Base-by-base conservation (phyloP, 2,329 filamentous ascomycete genomes). In the Cladophialophora bantiana region DNA sequence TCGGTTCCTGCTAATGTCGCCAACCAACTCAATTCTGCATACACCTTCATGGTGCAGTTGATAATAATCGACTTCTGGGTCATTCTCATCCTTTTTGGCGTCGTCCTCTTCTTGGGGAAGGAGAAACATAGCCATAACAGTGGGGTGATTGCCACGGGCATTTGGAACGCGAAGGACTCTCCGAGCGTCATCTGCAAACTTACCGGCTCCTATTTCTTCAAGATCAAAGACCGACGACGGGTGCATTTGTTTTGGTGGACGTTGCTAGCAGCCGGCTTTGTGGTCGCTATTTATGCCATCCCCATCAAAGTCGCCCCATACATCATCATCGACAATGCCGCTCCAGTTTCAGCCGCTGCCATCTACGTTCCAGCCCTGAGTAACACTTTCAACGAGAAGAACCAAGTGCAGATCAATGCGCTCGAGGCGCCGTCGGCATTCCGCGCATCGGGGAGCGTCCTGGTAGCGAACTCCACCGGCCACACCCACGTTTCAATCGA, bases 101-200 rank as follows among this genome's bases (percentile, higher is more conserved):
- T 61, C 26, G 45, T 61, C 10, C 58, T 61, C 58, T 61, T 36
- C 34, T 7, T 61, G 31, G 58, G 58, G 31, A 61, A 38, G n/a
- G 58, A 61, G 20, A 61, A 50, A 53, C 58, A 61, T n/a, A 61
- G 42, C 36, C 58, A 61, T 18, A 61, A 61, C 58, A 61, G 58
- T 10, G 58, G 58, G 20, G 58, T 61, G 31, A 61, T 61, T 20
- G 42, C 58, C 58, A 61, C 58, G 10, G 58, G 58, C 45, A 53
- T 61, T 10, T 61, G 58, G 58, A 61, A 61, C 26, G 7, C 58
- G 7, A 61, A 53, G 32, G 58, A 45, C 42, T 61, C 58, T 6
- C 58, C 58, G 7, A 50, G 31, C 45, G 58, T n/a, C 45, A 45
- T 61, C 40, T 61, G 32, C 42, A 50, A 45, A 10, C 32, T 61